phyloP scores from a whole-genome alignment of 306 rosid genomes.

The Citrullus amarus region DNA sequence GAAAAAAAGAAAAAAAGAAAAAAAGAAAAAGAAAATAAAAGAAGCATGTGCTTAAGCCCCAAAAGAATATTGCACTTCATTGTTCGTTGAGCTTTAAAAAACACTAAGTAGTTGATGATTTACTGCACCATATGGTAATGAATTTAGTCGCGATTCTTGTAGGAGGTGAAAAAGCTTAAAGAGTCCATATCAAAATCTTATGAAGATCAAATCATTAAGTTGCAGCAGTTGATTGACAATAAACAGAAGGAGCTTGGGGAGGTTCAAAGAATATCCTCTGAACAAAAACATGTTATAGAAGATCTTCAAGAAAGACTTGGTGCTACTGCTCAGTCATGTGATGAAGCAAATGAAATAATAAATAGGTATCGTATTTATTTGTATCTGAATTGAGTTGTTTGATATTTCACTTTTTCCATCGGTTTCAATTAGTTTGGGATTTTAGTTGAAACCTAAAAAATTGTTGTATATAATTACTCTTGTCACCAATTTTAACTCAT shows the following conservation, averaged over 20 bases:
- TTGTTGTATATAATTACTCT: background rate
- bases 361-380: slow-evolving; percentile 37
- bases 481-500: background rate
- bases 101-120: background rate
- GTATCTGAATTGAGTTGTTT: background rate
- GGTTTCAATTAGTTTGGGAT: background rate
- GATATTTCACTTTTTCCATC: background rate
- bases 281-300: slow-evolving; percentile 62
- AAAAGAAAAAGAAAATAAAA: no score
- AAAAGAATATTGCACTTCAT: no score
- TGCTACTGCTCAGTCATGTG: slow-evolving; percentile 73
- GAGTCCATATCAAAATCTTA: slow-evolving; percentile 49
- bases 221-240: slow-evolving; percentile 44
- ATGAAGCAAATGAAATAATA: slow-evolving; percentile 77
- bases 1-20: no score
- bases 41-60: no score
- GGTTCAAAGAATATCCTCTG: slow-evolving; percentile 45
- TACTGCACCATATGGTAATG: background rate
- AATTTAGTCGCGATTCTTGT: slow-evolving; percentile 9
- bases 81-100: no score
- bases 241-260: slow-evolving; percentile 63
- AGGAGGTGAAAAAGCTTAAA: slow-evolving; percentile 68
- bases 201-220: slow-evolving; percentile 52
- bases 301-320: slow-evolving; percentile 69
- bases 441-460: background rate